These are phyloP conservation scores for Helichrysum umbraculigerum DNA, from an alignment of 129 eudicot species.

Conservation along the genomic window DNA sequence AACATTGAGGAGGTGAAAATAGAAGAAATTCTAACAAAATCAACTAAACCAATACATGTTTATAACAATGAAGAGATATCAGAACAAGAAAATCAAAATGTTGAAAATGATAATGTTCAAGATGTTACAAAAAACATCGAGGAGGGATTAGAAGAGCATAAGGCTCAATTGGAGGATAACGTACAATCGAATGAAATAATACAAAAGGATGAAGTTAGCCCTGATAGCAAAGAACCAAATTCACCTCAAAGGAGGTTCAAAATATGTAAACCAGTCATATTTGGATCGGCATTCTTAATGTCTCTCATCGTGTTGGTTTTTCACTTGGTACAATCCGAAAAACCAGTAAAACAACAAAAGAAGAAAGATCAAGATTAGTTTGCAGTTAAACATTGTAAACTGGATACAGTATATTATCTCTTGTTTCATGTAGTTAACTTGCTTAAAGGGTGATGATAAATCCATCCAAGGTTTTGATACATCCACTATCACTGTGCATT, in stretches of 20 bases:
- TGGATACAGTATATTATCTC: not conserved
- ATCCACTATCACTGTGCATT: too few species aligned
- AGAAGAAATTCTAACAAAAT: conserved; percentile 12
- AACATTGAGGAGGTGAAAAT: conserved; percentile 41
- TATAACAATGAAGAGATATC: conserved; percentile 9
- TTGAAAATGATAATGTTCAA: not conserved
- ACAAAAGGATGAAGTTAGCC: not conserved
- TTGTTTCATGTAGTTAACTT: not conserved
- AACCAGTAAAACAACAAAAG: conserved; percentile 36
- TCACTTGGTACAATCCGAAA: conserved; percentile 43
- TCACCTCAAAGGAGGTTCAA: conserved; percentile 17
- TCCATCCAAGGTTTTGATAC: too few species aligned
- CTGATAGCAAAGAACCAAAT: conserved; percentile 14
- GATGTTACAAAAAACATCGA: not conserved
- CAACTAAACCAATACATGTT: not conserved
- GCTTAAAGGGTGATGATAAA: too few species aligned
- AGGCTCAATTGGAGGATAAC: too few species aligned
- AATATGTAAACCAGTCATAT: conserved; percentile 48
- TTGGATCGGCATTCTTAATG: conserved; percentile 62
- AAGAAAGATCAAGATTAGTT: conserved; percentile 29
- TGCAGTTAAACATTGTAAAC: not conserved
- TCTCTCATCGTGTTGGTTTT: conserved; percentile 52
- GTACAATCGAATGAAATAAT: not conserved
- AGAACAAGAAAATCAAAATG: conserved; percentile 18
- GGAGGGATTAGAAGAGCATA: too few species aligned